Base-by-base conservation (phyloP, 2,329 filamentous ascomycete species). In the Fusarium pininemorale region DNA sequence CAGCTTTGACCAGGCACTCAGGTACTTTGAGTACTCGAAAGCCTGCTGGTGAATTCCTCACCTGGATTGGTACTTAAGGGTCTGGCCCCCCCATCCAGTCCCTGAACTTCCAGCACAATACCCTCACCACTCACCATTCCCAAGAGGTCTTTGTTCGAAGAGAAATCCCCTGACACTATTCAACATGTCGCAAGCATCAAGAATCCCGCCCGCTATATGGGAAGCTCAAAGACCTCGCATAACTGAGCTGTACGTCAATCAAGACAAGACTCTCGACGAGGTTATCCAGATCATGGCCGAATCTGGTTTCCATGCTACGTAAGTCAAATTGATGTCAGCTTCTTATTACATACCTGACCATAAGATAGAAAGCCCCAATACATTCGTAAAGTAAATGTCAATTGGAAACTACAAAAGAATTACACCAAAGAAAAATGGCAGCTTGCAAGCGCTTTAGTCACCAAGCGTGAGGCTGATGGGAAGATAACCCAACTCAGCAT, bases 311-410 rank as follows among this genome's bases (percentile, higher is more conserved):
- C 8, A 51, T 22, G 53, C 61, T 7, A 63, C 71, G 70, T 61
- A 32, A 24, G 57, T 28, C 5, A 2, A 3, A 10, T 2, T 0
- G 5, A 3, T 10, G 0, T 3, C 7, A 11, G 7, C 1, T 1
- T 1, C 0, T 0, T 14, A 4, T 6, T 2, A 15, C 0, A 5
- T 12, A 0, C 2, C 50, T 16, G 1, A 45, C 0, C 0, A 16
- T 24, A 0, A 0, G 1, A 6, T 8, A 72, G 63, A 1, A 71
- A 30, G 0, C 6, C 63, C 2, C 70, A 72, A 14, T 72, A 61
- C 8, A 63, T 72, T 18, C 68, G 68, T 0, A 55, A 54, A 47
- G n/a, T 72, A 1, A 68, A 45, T 14, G 38, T 38, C 10, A 32
- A 26, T 0, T 72, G 68, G 68, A 68, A 69, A 0, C 11, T 72